These are phyloP conservation scores for Vanderwaltozyma yarrowii DNA, from an alignment of 805 yeast genomes.

Conservation along the genomic window DNA sequence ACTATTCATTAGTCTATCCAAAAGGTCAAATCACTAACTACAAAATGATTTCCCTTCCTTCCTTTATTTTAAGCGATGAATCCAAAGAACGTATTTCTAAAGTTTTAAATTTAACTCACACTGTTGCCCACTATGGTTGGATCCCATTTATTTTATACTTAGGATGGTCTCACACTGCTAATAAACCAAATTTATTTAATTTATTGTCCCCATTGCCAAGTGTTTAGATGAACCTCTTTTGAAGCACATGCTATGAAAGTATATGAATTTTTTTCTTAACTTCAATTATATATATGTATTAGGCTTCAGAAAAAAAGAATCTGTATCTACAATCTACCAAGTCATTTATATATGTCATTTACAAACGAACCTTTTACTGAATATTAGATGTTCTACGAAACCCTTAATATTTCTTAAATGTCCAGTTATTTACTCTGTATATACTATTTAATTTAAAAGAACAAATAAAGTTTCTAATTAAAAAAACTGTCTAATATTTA, in stretches of 20 bases:
- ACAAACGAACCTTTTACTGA: neutral
- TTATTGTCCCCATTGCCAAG: conserved; percentile 31
- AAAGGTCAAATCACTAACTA: too few species aligned
- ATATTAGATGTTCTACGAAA: neutral
- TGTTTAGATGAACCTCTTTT: conserved; percentile 11
- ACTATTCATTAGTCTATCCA: too few species aligned
- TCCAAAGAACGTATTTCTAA: conserved; percentile 77
- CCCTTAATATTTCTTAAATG: neutral
- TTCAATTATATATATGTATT: too few species aligned
- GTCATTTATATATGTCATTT: neutral
- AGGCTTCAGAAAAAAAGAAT: too few species aligned
- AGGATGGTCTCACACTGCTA: conserved; percentile 75
- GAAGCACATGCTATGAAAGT: too few species aligned
- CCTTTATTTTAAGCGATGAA: conserved; percentile 30
- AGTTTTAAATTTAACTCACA: conserved; percentile 72
- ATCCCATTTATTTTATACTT: conserved; percentile 89
- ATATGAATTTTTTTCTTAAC: too few species aligned
- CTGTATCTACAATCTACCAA: too few species aligned
- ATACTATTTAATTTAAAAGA: too few species aligned
- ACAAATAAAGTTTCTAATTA: too few species aligned
- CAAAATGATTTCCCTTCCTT: conserved; percentile 26
- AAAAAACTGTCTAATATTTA: too few species aligned
- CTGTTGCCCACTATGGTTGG: conserved; percentile 92
- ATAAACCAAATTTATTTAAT: conserved; percentile 69
- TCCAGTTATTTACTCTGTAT: neutral